Evolutionary conservation across 2,329 filamentous ascomycete species (phyloP).

Genomic region (Neobulgaria alba): DNA sequence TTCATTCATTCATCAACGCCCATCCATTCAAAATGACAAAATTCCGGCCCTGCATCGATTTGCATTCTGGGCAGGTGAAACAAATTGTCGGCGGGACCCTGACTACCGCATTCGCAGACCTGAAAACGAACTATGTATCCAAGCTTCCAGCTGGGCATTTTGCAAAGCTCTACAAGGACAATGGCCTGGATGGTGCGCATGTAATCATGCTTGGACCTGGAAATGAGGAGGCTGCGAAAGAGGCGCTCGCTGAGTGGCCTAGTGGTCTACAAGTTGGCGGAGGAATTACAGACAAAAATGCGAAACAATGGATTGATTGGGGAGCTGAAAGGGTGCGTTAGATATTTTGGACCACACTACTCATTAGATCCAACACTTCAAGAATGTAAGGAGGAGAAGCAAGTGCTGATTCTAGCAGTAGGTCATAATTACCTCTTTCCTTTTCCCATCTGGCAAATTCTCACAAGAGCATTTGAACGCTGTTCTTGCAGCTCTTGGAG

Average conservation of each 20-base stretch:
- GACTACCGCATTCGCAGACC: constrained; percentile 51
- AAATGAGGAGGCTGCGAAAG: constrained; percentile 70
- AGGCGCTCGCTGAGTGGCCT: constrained; percentile 73
- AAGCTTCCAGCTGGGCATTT: constrained; percentile 74
- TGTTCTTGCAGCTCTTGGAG: constrained; percentile 63
- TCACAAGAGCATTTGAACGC: constrained; percentile 66
- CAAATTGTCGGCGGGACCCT: constrained; percentile 96
- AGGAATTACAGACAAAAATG: constrained; percentile 84
- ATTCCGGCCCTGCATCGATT: constrained; percentile 93
- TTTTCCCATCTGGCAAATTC: constrained; percentile 80
- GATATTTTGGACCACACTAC: no score
- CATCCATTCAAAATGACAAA: constrained; percentile 61
- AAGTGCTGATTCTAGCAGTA: constrained; percentile 34
- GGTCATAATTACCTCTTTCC: constrained; percentile 94
- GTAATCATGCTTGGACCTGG: constrained; percentile 94
- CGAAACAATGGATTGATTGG: constrained; percentile 72
- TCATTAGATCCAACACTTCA: no score
- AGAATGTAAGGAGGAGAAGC: not conserved
- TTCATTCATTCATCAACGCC: not conserved
- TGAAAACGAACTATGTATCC: constrained; percentile 92
- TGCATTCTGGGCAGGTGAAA: constrained; percentile 96
- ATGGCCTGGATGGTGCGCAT: constrained; percentile 70
- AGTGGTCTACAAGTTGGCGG: constrained; percentile 80
- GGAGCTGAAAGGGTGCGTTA: constrained; percentile 76
- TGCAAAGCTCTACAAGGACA: constrained; percentile 69